Conservation (phyloP, 2,329 filamentous ascomycete species). For the Diaporthe velutina region DNA sequence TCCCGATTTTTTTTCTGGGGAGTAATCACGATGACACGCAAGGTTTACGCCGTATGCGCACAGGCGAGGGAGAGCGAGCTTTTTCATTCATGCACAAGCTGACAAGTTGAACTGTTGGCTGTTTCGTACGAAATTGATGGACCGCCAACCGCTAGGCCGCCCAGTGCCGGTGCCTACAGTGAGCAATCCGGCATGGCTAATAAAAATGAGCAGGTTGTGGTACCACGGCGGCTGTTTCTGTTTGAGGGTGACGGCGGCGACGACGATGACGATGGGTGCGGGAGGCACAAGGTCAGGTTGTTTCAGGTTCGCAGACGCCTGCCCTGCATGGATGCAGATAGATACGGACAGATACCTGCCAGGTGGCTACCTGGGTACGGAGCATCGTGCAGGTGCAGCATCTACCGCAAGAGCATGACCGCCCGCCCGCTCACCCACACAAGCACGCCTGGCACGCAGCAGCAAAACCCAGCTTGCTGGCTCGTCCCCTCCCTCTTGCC, state of each 20-base stretch:
- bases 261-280: constrained; percentile 1
- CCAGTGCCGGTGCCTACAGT: neutral
- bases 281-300: constrained; percentile 17
- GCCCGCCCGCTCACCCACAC: neutral
- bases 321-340: constrained; percentile 15
- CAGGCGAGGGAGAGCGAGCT: neutral
- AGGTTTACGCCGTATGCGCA: neutral
- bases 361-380: neutral
- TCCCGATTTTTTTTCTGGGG: constrained; percentile 28
- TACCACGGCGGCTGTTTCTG: neutral
- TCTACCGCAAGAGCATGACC: neutral
- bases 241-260: constrained; percentile 2
- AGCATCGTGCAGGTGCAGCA: neutral
- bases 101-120: neutral
- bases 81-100: neutral
- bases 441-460: neutral
- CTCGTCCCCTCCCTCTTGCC: constrained; percentile 28
- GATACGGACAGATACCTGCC: neutral
- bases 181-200: neutral
- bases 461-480: constrained; percentile 26
- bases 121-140: constrained; percentile 14
- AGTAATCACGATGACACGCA: constrained; percentile 19
- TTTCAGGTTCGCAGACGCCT: constrained; percentile 25
- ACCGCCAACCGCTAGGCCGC: neutral
- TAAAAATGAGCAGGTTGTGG: neutral